phyloP scores from a whole-genome alignment of 805 yeast species.

The Candida odintsovae region DNA sequence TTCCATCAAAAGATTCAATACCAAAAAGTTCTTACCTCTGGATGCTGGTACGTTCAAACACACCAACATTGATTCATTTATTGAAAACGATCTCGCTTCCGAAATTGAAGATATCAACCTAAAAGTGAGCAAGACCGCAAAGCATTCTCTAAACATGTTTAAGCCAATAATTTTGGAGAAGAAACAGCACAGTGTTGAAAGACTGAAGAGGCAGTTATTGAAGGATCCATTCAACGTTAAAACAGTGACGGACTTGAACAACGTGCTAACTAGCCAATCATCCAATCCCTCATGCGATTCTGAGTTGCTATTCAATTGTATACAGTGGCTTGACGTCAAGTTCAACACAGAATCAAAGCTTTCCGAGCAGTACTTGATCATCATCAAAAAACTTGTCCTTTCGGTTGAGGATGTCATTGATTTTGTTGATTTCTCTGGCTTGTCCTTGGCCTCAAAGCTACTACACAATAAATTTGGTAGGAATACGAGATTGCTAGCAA shows the following conservation, averaged over 20 bases:
- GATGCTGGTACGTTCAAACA: constrained; percentile 14
- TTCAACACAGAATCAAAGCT: not conserved
- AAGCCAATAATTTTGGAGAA: constrained; percentile 5
- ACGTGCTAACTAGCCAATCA: not conserved
- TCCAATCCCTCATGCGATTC: not conserved
- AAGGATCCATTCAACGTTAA: not conserved
- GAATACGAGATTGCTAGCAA: not conserved
- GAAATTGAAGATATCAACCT: constrained; percentile 9
- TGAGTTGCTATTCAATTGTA: not conserved
- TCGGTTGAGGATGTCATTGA: not conserved
- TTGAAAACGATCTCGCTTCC: constrained; percentile 8
- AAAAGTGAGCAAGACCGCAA: constrained; percentile 2
- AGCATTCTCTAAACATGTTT: constrained; percentile 12
- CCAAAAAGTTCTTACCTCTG: constrained; percentile 19
- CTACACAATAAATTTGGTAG: constrained; percentile 1
- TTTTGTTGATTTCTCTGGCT: constrained; percentile 18
- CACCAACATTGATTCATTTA: constrained; percentile 5
- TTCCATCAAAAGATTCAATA: constrained; percentile 15
- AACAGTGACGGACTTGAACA: not conserved
- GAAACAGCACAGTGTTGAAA: not conserved
- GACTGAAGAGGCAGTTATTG: not conserved
- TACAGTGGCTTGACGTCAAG: not conserved
- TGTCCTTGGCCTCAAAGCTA: constrained; percentile 8
- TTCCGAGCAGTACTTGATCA: not conserved
- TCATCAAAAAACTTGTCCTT: not conserved